Evolutionary conservation across 768 basidiomycete genomes (phyloP), one percentile per base, ranked within the genome.

Genomic region (Xerocomus brunneocitrinus): DNA sequence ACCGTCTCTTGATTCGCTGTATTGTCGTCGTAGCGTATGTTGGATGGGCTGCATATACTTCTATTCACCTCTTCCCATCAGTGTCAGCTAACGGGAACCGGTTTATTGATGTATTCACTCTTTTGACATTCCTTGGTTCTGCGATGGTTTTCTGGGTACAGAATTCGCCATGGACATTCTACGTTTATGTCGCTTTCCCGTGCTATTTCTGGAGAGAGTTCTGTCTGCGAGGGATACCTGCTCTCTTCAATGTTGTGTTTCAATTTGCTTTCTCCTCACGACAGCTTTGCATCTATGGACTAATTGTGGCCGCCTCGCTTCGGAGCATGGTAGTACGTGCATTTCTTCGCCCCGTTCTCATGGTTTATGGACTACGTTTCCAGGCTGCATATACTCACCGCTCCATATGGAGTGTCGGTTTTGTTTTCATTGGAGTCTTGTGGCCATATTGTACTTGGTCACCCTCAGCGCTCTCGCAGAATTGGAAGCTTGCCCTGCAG

Each of bases 181-280:
- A 87, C 62, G 52, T 89, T 39, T 94, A 94, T 62, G 76, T 84
- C 35, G 64, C 77, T 4, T 91, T 91, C 56, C 89, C 91, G 0
- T 76, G 79, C 31, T 91, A 82, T 69, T 92, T 92, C 66, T 90
- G 88, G 88, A 74, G 75, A 31, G 80, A 78, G 49, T 81, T 83
- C 36, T 61, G 7, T 35, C n/a, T 61, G n/a, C 56, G 47, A 35
- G 71, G 67, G n/a, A 24, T 47, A 27, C 62, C 66, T 4, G 44
- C 52, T 30, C 22, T 66, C 22, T 25, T 56, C 27, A 50, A 36
- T 12, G 51, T 27, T 7, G 28, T 64, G 25, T 58, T 51, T 6
- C 53, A 55, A 32, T 61, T 65, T 22, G 58, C 67, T n/a, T 46
- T 65, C 38, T 67, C 67, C 30, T 41, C 50, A 7, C 54, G 50